Percentiles rank a stretch among this genome's conserved stretches.
Conservation (phyloP, 352 stramenopile species). For the Pythium biforme region DNA sequence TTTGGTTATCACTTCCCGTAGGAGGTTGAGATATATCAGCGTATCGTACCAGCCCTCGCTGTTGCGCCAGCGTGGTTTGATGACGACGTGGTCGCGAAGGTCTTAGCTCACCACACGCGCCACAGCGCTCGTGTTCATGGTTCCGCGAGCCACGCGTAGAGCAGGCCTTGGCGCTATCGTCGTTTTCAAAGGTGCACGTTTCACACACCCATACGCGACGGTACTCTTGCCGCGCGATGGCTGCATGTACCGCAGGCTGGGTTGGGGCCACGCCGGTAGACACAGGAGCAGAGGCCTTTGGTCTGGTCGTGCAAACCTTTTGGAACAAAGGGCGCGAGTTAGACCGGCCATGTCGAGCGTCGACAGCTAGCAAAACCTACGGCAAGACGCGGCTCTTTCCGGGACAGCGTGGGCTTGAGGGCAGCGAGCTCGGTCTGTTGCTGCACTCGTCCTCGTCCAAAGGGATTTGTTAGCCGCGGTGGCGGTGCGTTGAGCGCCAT, state of each 20-base stretch:
- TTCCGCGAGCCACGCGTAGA: not conserved
- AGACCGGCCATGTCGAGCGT: not conserved
- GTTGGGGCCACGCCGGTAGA: too few relatives aligned
- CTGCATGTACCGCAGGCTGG: too few relatives aligned
- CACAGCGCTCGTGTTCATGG: conserved; percentile 42
- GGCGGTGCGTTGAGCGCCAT: conserved; percentile 13
- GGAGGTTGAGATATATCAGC: not conserved
- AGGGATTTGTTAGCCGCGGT: not conserved
- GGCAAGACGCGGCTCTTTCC: not conserved
- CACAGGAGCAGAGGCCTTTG: too few relatives aligned
- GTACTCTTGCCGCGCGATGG: conserved; percentile 30
- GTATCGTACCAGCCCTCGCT: conserved; percentile 50
- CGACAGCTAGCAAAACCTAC: not conserved
- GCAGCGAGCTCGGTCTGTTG: too few relatives aligned
- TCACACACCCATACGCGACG: conserved; percentile 77
- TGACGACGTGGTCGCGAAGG: conserved; percentile 28
- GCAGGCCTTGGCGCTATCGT: conserved; percentile 19
- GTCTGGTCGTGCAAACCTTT: too few relatives aligned
- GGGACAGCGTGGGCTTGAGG: not conserved
- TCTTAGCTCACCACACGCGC: conserved; percentile 40
- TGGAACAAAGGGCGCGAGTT: not conserved
- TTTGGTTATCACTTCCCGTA: not conserved
- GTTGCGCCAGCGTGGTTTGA: conserved; percentile 64
- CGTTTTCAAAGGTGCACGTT: conserved; percentile 77
- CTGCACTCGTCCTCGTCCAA: not conserved